Evolutionary conservation across 1,139 yeast species (phyloP).

Genomic region (Scheffersomyces segobiensis): DNA sequence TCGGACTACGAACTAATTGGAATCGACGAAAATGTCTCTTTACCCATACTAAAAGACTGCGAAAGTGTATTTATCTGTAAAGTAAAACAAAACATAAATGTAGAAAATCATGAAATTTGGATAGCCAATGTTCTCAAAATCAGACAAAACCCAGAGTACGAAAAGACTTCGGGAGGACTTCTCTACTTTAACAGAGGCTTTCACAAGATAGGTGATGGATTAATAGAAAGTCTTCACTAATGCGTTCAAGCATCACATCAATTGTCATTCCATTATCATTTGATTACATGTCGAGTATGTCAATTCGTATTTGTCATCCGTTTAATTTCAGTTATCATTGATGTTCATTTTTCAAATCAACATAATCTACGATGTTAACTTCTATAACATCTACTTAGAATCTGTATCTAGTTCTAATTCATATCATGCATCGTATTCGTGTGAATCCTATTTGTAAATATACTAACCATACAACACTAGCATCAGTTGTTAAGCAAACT

Average conservation of each 20-base stretch:
- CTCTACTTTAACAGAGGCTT: slow-evolving; percentile 65
- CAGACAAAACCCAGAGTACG: slow-evolving; percentile 30
- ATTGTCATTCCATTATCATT: not conserved
- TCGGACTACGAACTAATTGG: slow-evolving; percentile 28
- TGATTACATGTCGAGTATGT: too few species aligned
- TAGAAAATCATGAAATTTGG: slow-evolving; percentile 89
- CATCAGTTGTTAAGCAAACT: not conserved
- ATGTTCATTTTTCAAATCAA: not conserved
- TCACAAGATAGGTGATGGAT: slow-evolving; percentile 50
- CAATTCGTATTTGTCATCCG: too few species aligned
- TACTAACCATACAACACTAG: not conserved
- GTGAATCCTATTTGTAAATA: not conserved
- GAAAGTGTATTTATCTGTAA: slow-evolving; percentile 68
- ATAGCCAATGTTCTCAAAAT: slow-evolving; percentile 68
- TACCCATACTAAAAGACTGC: slow-evolving; percentile 63
- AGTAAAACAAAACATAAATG: slow-evolving; percentile 50
- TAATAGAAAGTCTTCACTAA: not conserved
- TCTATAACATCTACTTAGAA: not conserved
- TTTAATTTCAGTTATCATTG: too few species aligned
- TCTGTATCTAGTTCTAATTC: not conserved
- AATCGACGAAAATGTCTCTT: slow-evolving; percentile 21
- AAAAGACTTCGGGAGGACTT: slow-evolving; percentile 52
- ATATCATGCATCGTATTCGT: not conserved
- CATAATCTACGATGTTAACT: not conserved
- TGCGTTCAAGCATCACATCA: not conserved